These are phyloP conservation scores for Vanderwaltozyma polyspora DNA, from an alignment of 805 yeast genomes.

Conservation along the genomic window DNA sequence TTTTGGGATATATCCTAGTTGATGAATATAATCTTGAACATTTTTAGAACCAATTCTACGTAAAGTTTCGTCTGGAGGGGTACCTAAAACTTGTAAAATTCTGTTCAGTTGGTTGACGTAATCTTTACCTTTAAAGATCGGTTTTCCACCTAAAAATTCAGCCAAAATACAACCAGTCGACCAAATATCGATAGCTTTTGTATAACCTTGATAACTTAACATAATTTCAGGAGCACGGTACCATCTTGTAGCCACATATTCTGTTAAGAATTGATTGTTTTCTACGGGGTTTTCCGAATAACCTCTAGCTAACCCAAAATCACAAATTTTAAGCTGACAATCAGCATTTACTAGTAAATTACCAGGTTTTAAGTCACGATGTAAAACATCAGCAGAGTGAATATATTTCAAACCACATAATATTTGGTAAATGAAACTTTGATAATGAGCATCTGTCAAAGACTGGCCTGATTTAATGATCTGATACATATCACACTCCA, in stretches of 20 bases:
- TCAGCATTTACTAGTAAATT: conserved; percentile 88
- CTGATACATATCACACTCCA: conserved; percentile 99
- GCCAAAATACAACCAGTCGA: conserved; percentile 96
- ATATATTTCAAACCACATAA: conserved; percentile 83
- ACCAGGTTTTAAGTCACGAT: conserved; percentile 91
- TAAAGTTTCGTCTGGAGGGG: conserved; percentile 68
- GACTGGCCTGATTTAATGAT: conserved; percentile 91
- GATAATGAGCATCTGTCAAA: conserved; percentile 89
- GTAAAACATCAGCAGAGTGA: conserved; percentile 86
- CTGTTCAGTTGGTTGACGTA: conserved; percentile 91
- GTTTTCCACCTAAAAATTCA: conserved; percentile 81
- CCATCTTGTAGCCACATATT: conserved; percentile 98
- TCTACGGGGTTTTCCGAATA: conserved; percentile 71
- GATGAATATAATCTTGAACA: conserved; percentile 85
- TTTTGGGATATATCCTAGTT: conserved; percentile 71
- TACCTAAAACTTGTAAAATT: conserved; percentile 79
- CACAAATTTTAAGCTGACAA: conserved; percentile 93
- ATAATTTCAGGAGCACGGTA: conserved; percentile 97
- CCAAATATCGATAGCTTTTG: conserved; percentile 96
- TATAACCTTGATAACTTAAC: conserved; percentile 86
- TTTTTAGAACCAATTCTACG: conserved; percentile 69
- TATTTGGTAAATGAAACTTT: conserved; percentile 83
- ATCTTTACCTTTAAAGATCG: conserved; percentile 90
- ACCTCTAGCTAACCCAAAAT: conserved; percentile 92
- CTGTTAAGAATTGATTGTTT: conserved; percentile 90